phyloP scores from a whole-genome alignment of 1,139 yeast species.

The Yarrowia galli region DNA sequence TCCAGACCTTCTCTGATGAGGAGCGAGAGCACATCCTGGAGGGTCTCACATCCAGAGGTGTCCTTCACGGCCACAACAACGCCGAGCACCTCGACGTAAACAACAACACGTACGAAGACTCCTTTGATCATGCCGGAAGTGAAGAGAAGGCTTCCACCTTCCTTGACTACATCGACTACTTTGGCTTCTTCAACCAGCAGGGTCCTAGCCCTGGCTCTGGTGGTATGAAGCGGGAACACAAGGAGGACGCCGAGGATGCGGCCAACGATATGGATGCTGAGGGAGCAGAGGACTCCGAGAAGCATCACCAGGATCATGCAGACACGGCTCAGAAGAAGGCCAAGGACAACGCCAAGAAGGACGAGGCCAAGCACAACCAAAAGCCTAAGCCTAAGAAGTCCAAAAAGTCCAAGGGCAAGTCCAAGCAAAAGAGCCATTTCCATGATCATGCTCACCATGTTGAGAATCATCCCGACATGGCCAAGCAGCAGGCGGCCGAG shows the following conservation, averaged over 20 bases:
- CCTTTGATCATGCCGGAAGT: conserved; percentile 11
- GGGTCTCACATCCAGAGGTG: conserved; percentile 44
- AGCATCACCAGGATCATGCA: conserved; percentile 19
- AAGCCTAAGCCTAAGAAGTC: conserved; percentile 2
- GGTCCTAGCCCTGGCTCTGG: conserved; percentile 1
- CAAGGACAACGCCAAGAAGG: conserved; percentile 16
- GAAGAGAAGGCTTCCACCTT: conserved; percentile 22
- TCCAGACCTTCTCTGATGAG: conserved; percentile 41
- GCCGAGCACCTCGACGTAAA: conserved; percentile 35
- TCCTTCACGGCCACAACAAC: conserved; percentile 43
- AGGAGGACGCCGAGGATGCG: conserved; percentile 21
- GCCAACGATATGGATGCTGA: conserved; percentile 24
- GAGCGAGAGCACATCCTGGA: conserved; percentile 40
- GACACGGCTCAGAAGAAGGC: conserved; percentile 21
- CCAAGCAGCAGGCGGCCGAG: conserved; percentile 9
- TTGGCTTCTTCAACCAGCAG: conserved; percentile 37
- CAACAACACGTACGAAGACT: conserved; percentile 27
- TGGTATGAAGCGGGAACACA: conserved; percentile 11
- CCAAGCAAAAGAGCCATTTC: conserved; percentile 9
- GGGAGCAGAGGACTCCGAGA: conserved; percentile 18
- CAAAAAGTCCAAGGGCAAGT: conserved; percentile 5
- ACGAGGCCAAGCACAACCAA: conserved; percentile 10
- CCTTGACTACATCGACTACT: conserved; percentile 31
- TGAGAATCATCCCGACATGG: conserved; percentile 21
- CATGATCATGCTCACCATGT: conserved; percentile 26